These are phyloP conservation scores for Sordariomycetes sp. DNA, from an alignment of 2,329 filamentous ascomycete genomes.

Conservation along the genomic window DNA sequence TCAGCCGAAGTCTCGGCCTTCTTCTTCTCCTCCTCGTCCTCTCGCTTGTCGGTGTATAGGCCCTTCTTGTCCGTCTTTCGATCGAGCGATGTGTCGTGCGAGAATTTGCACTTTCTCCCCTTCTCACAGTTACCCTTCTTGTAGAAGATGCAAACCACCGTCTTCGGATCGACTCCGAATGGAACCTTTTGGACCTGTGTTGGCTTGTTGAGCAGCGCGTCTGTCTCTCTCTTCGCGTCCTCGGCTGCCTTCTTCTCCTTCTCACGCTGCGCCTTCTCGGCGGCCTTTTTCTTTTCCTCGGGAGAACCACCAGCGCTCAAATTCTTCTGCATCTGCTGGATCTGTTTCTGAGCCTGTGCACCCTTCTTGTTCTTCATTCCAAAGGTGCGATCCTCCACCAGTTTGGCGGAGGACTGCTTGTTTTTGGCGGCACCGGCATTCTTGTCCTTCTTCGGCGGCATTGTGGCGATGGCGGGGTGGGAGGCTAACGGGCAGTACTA, in stretches of 20 bases:
- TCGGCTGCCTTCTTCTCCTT: constrained; percentile 90
- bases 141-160: constrained; percentile 90
- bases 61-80: constrained; percentile 89
- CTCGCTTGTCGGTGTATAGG: constrained; percentile 77
- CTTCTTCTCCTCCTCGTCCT: constrained; percentile 59
- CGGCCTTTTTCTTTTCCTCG: constrained; percentile 75
- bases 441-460: constrained; percentile 55
- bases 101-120: constrained; percentile 96
- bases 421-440: constrained; percentile 35
- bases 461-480: constrained; percentile 34
- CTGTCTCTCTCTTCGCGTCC: constrained; percentile 69
- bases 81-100: constrained; percentile 81
- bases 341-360: constrained; percentile 78
- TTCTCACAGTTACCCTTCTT: constrained; percentile 98
- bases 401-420: constrained; percentile 48
- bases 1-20: constrained; percentile 89
- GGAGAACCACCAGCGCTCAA: constrained; percentile 66
- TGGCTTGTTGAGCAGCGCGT: constrained; percentile 79
- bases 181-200: constrained; percentile 96
- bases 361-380: constrained; percentile 99
- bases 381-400: constrained; percentile 91
- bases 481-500: background rate
- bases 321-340: constrained; percentile 72
- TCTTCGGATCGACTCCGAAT: constrained; percentile 97
- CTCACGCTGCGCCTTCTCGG: constrained; percentile 59